Evolutionary conservation across 257 asterid genomes (phyloP).

Genomic region (Scutellaria baicalensis): DNA sequence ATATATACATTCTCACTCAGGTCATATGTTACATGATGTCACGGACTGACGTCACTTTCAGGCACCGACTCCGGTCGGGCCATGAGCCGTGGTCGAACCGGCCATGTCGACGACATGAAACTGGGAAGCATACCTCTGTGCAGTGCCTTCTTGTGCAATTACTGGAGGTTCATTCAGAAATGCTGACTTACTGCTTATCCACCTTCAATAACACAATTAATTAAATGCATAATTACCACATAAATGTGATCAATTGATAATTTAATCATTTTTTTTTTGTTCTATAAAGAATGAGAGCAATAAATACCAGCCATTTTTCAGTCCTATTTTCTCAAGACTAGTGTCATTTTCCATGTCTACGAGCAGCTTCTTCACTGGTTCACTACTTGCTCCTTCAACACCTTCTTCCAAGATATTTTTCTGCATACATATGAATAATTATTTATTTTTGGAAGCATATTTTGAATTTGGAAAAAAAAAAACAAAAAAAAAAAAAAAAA

Average conservation of each 20-base stretch:
- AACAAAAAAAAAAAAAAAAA: too few species aligned
- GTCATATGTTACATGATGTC: not conserved
- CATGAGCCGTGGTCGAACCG: conserved; percentile 1
- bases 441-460: too few species aligned
- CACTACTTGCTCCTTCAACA: not conserved
- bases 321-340: conserved; percentile 39
- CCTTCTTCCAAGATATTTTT: conserved; percentile 27
- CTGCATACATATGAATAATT: too few species aligned
- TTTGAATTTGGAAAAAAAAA: too few species aligned
- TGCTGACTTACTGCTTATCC: conserved; percentile 77
- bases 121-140: conserved; percentile 49
- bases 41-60: not conserved
- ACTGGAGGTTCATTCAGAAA: conserved; percentile 85
- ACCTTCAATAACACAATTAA: conserved; percentile 32
- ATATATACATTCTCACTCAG: too few species aligned
- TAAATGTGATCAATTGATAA: not conserved
- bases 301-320: conserved; percentile 64
- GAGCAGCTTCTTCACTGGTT: not conserved
- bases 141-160: conserved; percentile 29
- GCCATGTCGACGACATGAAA: conserved; percentile 39
- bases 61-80: conserved; percentile 26
- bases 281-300: not conserved
- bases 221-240: not conserved
- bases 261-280: not conserved
- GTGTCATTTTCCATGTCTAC: conserved; percentile 16